Base-by-base conservation (phyloP, 2,329 filamentous ascomycete genomes). In the Ophiostoma fasciatum region DNA sequence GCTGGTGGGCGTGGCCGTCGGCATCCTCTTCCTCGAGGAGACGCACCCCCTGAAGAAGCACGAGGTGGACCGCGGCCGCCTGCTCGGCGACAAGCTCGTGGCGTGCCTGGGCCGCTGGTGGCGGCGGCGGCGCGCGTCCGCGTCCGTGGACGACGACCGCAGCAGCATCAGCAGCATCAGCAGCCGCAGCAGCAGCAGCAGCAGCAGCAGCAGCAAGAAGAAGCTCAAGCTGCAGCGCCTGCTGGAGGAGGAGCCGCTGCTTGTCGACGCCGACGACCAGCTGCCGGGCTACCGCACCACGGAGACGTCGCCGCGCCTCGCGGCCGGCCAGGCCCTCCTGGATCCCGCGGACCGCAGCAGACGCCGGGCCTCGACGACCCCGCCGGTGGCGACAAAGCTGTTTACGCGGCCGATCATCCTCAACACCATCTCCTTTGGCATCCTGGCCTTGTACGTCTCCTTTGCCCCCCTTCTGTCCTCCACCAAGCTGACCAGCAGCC, bases 11-110 rank as follows among this genome's bases (percentile, higher is more conserved):
- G 77, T 94, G 31, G 53, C 78, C 4, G 68, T 90, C 36, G 87
- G 87, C 14, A 63, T 92, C 37, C 59, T 94, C 15, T 94, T 94
- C 51, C 65, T 98, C 37, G 85, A 98, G 53, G 90, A 98, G 61
- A 96, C 90, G 2, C 90, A 98, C 52, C 71, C 77, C 33, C 75
- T 82, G 53, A 81, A 81, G 62, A 93, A 82, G 60, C 57, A 75
- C 46, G 68, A 76, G 38, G 73, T 71, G 30, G 90, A 98, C 55
- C 63, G 70, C 25, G 87, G 88, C 5, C 58, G 81, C 12, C 80
- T 88, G 51, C 51, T 83, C 17, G 88, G 90, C 40, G 68, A 77
- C 49, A 81, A 75, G 64, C 61, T 96, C 26, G n/a, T n/a, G n/a
- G n/a, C n/a, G n/a, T n/a, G n/a, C n/a, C n/a, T n/a, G n/a, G n/a